These are phyloP conservation scores for Stromatinia cepivora DNA, from an alignment of 2,329 filamentous ascomycete species.

Conservation along the genomic window DNA sequence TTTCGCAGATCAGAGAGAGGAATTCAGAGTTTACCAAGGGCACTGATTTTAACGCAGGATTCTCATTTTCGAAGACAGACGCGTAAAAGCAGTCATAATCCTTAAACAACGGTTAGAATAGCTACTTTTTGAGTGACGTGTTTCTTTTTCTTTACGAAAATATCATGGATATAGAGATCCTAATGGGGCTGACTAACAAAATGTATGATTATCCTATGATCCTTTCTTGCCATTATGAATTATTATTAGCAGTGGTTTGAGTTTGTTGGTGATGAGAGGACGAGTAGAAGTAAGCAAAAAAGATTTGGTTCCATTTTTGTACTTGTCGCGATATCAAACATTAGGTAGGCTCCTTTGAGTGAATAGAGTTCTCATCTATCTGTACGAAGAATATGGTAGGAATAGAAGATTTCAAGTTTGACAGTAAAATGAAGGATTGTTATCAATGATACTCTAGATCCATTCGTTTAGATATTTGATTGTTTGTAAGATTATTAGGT, in stretches of 20 bases:
- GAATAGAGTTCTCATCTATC: background rate
- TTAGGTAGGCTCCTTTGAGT: background rate
- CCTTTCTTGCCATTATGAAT: conserved; percentile 20
- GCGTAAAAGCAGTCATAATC: conserved; percentile 95
- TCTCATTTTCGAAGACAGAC: conserved; percentile 77
- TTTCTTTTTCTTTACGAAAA: conserved; percentile 7
- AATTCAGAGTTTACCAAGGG: conserved; percentile 71
- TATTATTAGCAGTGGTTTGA: background rate
- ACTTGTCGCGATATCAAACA: background rate
- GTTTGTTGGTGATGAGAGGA: background rate
- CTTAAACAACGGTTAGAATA: conserved; percentile 42
- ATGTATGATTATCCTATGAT: conserved; percentile 33
- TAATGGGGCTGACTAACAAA: conserved; percentile 21
- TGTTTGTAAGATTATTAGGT: too few relatives aligned
- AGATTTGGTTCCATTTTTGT: conserved; percentile 6
- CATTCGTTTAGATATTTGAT: background rate
- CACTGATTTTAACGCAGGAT: conserved; percentile 68
- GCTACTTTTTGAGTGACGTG: conserved; percentile 5
- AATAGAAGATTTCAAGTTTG: background rate
- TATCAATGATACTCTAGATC: conserved; percentile 1
- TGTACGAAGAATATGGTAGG: background rate
- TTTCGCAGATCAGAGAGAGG: background rate
- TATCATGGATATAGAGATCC: conserved; percentile 4
- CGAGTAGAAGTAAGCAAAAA: background rate
- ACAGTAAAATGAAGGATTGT: background rate